phyloP scores from a whole-genome alignment of 1,139 yeast species.

The Geotrichum bryndzae region DNA sequence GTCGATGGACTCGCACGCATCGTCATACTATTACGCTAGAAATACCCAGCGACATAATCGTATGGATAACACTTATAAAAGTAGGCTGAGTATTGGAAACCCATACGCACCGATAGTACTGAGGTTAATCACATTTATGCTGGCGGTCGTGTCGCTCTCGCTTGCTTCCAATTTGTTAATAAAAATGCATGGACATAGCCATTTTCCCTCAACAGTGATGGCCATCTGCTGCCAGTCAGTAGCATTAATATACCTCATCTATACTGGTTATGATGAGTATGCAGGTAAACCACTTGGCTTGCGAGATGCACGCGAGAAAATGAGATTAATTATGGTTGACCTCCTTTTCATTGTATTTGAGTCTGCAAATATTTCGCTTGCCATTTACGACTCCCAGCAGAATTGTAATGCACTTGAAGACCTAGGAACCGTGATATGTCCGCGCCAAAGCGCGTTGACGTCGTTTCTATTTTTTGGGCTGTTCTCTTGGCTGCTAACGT shows the following conservation, averaged over 20 bases:
- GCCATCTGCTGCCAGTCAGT: slow-evolving; percentile 76
- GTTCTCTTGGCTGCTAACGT: slow-evolving; percentile 9
- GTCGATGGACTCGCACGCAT: slow-evolving; percentile 1
- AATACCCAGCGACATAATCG: slow-evolving; percentile 32
- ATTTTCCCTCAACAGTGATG: slow-evolving; percentile 88
- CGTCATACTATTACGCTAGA: slow-evolving; percentile 25
- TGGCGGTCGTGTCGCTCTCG: slow-evolving; percentile 29
- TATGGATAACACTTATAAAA: slow-evolving; percentile 55
- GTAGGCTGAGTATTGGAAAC: slow-evolving; percentile 55
- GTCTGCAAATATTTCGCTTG: slow-evolving; percentile 79
- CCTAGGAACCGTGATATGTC: neutral
- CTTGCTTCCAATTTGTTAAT: slow-evolving; percentile 27
- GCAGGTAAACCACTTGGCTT: slow-evolving; percentile 86
- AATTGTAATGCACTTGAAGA: slow-evolving; percentile 45
- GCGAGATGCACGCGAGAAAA: slow-evolving; percentile 74
- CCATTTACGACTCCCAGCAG: slow-evolving; percentile 77
- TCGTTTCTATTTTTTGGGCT: neutral
- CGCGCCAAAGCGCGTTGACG: slow-evolving; percentile 1
- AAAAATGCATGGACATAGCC: slow-evolving; percentile 38
- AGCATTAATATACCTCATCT: slow-evolving; percentile 69
- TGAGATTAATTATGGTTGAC: slow-evolving; percentile 71
- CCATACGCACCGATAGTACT: slow-evolving; percentile 76
- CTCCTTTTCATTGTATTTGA: slow-evolving; percentile 82
- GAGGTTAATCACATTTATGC: slow-evolving; percentile 57
- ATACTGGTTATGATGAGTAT: slow-evolving; percentile 85